Base-by-base conservation (phyloP, 768 basidiomycete genomes). In the Suillus subluteus region DNA sequence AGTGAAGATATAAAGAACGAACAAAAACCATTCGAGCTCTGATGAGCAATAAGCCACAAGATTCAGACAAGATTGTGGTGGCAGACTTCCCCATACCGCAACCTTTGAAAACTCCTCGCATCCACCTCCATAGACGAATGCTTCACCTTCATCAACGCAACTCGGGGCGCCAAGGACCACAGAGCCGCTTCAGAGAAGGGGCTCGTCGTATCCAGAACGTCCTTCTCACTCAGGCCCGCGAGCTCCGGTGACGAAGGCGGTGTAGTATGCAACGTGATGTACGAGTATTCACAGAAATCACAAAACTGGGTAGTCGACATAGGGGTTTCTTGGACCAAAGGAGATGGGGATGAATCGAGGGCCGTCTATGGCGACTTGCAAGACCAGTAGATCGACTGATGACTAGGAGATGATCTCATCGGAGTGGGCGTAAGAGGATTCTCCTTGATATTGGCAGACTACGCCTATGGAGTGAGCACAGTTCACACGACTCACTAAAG, bases 201-300 rank as follows among this genome's bases (percentile, higher is more conserved):
- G 26, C 11, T 30, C 18, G 13, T 43, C 26, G 12, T 30, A 61
- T 26, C 41, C 18, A 61, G 30, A 43, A 43, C 59, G 21, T 12
- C 58, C 66, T 68, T 66, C 30, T 32, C 65, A 58, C 58, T 63
- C 62, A 66, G 46, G 44, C 48, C 64, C 6, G 61, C 65, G 18
- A 43, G 18, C 7, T 73, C 74, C 68, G 73, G 74, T 18, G 73
- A 73, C 32, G 74, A 73, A 62, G 75, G 69, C 63, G 71, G 75
- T 64, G 76, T 78, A 32, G 75, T 75, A 44, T 74, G 73, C 15
- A 73, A 75, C 13, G 75, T 76, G 41, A 75, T 38, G 58, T 76
- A 73, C 37, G 77, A 78, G 72, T 73, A 72, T 69, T 75, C 75
- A 67, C 73, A 67, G 66, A 76, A 50, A 58, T 78, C 75, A 21